Evolutionary conservation across 352 stramenopile species (phyloP).

Genomic region (Phytophthora idaei): DNA sequence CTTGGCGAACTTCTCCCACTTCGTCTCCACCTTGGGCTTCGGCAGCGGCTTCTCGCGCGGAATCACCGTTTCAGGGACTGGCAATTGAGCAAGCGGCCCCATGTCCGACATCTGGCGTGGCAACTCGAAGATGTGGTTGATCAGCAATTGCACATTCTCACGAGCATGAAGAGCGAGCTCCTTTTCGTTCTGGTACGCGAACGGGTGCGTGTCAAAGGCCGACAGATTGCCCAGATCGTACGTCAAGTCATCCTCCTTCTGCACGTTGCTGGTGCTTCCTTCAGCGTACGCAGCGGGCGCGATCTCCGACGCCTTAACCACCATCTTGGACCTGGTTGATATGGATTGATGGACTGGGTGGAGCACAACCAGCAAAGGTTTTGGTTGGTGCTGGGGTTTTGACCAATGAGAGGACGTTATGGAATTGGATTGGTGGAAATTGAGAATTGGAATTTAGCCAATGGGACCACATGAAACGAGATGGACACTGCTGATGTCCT

Average conservation of each 20-base stretch:
- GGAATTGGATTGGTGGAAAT: slow-evolving; percentile 8
- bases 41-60: slow-evolving; percentile 91
- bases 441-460: slow-evolving; percentile 1
- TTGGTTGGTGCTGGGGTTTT: slow-evolving; percentile 30
- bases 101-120: slow-evolving; percentile 93
- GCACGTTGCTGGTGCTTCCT: slow-evolving; percentile 63
- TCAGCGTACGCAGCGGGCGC: slow-evolving; percentile 74
- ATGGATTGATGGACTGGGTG: slow-evolving; percentile 13
- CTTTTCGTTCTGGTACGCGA: slow-evolving; percentile 86
- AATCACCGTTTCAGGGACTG: slow-evolving; percentile 65
- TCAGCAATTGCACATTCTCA: slow-evolving; percentile 94
- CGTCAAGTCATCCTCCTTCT: slow-evolving; percentile 83
- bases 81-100: slow-evolving; percentile 88
- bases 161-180: slow-evolving; percentile 89
- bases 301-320: slow-evolving; percentile 85
- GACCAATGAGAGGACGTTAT: slow-evolving; percentile 12
- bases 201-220: slow-evolving; percentile 90
- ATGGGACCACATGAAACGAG: not conserved
- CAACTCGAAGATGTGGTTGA: slow-evolving; percentile 93
- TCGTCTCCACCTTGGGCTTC: slow-evolving; percentile 95
- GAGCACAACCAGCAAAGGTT: slow-evolving; percentile 8
- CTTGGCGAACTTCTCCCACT: slow-evolving; percentile 99
- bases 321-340: slow-evolving; percentile 39
- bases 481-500: too few relatives aligned
- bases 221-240: slow-evolving; percentile 92